Evolutionary conservation across 2,329 filamentous ascomycete species (phyloP).

Genomic region (Sphaerulina populicola): DNA sequence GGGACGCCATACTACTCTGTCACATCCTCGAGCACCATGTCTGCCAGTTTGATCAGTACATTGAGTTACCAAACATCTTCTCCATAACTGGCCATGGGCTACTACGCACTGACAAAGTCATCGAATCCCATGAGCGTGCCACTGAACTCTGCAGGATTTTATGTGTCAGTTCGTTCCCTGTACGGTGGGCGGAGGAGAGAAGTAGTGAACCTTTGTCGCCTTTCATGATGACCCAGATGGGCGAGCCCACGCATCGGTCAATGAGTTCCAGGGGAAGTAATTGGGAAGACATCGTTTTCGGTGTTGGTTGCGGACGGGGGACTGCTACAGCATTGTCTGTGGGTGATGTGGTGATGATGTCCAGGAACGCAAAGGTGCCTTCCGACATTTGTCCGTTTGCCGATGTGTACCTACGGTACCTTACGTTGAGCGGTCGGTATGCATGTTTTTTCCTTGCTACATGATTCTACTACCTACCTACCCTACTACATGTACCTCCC

Average conservation of each 20-base stretch:
- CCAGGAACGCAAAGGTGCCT: neutral
- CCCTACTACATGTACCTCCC: neutral
- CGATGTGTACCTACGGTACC: too few relatives aligned
- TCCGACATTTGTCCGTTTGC: neutral
- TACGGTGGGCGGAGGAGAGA: neutral
- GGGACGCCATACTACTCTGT: constrained; percentile 69
- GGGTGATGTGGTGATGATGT: neutral
- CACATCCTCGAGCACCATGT: constrained; percentile 97
- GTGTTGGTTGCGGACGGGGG: neutral
- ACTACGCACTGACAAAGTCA: constrained; percentile 94
- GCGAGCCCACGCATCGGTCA: constrained; percentile 95
- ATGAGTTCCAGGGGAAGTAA: constrained; percentile 63
- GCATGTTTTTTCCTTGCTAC: too few relatives aligned
- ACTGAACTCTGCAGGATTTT: constrained; percentile 66
- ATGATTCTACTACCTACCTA: too few relatives aligned
- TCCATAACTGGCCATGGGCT: neutral
- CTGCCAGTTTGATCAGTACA: constrained; percentile 40
- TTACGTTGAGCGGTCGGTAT: neutral
- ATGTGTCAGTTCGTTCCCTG: constrained; percentile 9
- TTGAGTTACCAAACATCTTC: neutral
- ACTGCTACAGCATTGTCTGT: constrained; percentile 1
- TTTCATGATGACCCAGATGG: constrained; percentile 99
- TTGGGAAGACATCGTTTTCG: constrained; percentile 25
- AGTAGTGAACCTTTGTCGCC: constrained; percentile 74
- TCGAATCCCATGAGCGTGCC: constrained; percentile 93